Evolutionary conservation across 768 basidiomycete species (phyloP), one percentile per base, ranked within the genome.

Genomic region (Hebeloma cylindrosporum): DNA sequence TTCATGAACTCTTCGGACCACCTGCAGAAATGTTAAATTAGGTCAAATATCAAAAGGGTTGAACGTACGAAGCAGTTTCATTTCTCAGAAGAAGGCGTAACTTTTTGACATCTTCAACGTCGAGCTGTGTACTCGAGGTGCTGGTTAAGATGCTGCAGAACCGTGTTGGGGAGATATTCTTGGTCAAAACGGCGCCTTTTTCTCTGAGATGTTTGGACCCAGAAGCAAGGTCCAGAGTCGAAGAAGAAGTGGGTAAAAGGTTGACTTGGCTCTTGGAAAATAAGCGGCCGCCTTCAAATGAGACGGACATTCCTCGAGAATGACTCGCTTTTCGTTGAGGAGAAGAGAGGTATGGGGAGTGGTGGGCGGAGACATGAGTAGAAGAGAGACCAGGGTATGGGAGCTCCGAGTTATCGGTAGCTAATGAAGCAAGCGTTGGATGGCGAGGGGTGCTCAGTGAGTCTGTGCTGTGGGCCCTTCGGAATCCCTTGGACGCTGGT

Each of bases 1-100:
- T 75, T 75, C 36, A 96, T 63, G 59, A 98, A 98, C 32, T 84
- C 83, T 54, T 90, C 78, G 9, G 96, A 85, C 94, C 95, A 97
- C 42, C 92, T 94, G 48, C 0, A 20, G 11, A 7, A 40, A 32
- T 10, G 3, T 43, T 36, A 34, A 18, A 28, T 36, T 32, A 26
- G 25, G 22, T 42, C 17, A 35, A 25, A 18, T 28, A 22, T 14
- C 28, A 33, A 10, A 16, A 11, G 18, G 16, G 33, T 38, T 21
- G 17, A 14, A 57, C 70, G 48, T 63, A 93, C 89, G 74, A 79
- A 1, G 94, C 92, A n/a, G 84, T 77, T 65, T 98, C 96, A 54
- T 96, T 96, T 44, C 96, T 72, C 17, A 99, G 71, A 53, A 96
- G 63, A 48, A 97, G 68, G 47, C 93, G 71, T 45, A 99, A 63